Percentiles rank a stretch among this genome's conserved stretches.
Evolutionary conservation across 2,329 filamentous ascomycete genomes (phyloP).

Genomic region (Claviceps sorghi): DNA sequence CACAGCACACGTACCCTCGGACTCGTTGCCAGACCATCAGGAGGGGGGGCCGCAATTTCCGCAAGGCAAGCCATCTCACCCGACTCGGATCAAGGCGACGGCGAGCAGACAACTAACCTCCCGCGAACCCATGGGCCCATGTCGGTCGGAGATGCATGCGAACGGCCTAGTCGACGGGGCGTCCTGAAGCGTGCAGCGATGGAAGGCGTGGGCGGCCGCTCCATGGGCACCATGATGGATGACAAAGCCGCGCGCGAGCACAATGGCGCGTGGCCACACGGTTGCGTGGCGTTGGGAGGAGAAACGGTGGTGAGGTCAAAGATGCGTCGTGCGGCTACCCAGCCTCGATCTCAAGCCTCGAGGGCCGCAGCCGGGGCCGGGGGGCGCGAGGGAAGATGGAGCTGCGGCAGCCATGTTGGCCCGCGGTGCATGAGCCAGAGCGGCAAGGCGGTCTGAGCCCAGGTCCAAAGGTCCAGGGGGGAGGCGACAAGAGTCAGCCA

Average conservation of each 20-base stretch:
- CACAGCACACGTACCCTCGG: neutral
- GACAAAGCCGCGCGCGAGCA: neutral
- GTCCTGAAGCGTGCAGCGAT: neutral
- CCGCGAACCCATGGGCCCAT: neutral
- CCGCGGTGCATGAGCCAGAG: neutral
- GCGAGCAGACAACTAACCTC: neutral
- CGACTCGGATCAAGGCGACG: neutral
- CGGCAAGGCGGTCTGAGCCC: conserved; percentile 1
- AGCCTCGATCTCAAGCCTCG: no score
- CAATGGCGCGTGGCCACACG: neutral
- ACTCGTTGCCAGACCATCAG: neutral
- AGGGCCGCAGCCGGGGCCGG: no score
- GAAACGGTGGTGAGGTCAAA: conserved; percentile 2
- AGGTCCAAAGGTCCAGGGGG: neutral
- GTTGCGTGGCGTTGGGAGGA: neutral
- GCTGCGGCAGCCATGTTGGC: neutral
- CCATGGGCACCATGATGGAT: neutral
- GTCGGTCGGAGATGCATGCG: neutral
- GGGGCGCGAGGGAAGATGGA: no score
- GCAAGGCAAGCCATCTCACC: neutral
- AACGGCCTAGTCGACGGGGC: neutral
- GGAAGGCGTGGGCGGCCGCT: neutral
- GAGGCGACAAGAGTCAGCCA: neutral
- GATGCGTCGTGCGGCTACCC: neutral
- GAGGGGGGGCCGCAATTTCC: conserved; percentile 1